These are phyloP conservation scores for Cutaneotrichosporon sp. DNA, from an alignment of 1,284 basidiomycete species.

Conservation along the genomic window DNA sequence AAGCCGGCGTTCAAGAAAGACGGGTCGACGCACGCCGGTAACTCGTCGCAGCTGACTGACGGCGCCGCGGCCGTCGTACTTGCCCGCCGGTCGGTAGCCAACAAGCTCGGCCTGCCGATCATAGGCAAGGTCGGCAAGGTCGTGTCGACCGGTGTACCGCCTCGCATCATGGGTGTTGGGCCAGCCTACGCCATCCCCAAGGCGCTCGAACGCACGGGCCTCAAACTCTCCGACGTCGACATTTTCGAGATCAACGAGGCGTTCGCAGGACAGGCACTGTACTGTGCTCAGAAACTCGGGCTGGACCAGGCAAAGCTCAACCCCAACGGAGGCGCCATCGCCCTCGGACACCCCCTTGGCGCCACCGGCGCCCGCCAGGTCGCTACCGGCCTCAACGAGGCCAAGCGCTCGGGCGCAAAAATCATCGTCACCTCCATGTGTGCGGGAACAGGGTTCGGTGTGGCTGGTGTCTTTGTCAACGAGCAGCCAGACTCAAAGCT, in stretches of 20 bases:
- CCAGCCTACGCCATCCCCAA: conserved; percentile 81
- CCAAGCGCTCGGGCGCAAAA: conserved; percentile 65
- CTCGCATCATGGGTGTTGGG: conserved; percentile 81
- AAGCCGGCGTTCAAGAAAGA: conserved; percentile 82
- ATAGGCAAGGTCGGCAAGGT: conserved; percentile 80
- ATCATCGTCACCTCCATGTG: conserved; percentile 89
- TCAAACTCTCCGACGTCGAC: conserved; percentile 68
- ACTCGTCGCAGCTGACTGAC: conserved; percentile 86
- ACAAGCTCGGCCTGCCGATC: conserved; percentile 77
- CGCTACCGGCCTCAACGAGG: conserved; percentile 74
- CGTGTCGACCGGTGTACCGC: conserved; percentile 69
- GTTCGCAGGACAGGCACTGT: conserved; percentile 76
- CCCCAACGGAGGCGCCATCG: conserved; percentile 77
- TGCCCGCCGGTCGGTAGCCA: conserved; percentile 72
- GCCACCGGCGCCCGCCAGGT: conserved; percentile 79
- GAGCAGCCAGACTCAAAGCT: conserved; percentile 8
- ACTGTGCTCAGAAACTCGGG: conserved; percentile 65
- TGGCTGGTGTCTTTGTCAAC: conserved; percentile 16
- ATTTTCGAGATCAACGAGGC: conserved; percentile 84
- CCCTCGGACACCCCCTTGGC: conserved; percentile 31
- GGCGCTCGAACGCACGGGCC: conserved; percentile 59
- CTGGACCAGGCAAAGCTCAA: conserved; percentile 74
- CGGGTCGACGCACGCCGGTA: conserved; percentile 53
- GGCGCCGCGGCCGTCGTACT: conserved; percentile 91
- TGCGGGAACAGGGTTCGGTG: conserved; percentile 64